phyloP scores from a whole-genome alignment of 2,329 filamentous ascomycete genomes.

The Trichoderma sp. region DNA sequence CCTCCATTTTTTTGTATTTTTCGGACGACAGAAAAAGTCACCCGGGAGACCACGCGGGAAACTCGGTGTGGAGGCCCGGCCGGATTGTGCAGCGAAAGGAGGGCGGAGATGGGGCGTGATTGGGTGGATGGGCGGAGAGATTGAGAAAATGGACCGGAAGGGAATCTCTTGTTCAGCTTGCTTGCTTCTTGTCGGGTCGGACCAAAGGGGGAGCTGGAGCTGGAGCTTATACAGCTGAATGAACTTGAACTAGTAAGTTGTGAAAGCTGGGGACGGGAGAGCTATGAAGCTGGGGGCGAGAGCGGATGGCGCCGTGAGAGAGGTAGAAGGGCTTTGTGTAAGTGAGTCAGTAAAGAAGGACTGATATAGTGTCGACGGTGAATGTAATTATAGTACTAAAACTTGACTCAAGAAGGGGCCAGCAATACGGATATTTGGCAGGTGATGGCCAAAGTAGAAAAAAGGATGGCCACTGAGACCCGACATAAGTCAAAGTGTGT shows the following conservation, averaged over 20 bases:
- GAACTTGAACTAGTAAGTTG: background rate
- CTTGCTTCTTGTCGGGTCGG: background rate
- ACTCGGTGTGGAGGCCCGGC: slow-evolving; percentile 11
- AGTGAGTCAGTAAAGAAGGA: background rate
- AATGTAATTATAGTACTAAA: background rate
- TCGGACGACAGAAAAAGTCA: background rate
- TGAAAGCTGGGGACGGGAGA: background rate
- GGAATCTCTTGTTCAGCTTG: background rate
- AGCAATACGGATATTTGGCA: background rate
- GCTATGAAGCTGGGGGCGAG: background rate
- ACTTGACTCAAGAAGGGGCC: background rate
- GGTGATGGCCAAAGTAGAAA: background rate
- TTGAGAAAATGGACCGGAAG: slow-evolving; percentile 18
- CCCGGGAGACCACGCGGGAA: slow-evolving; percentile 17
- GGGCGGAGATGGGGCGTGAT: background rate
- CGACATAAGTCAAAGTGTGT: background rate
- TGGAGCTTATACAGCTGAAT: background rate
- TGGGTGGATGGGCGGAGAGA: background rate
- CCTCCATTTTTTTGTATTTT: background rate
- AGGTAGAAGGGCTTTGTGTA: background rate
- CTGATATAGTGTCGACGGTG: background rate
- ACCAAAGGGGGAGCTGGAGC: background rate
- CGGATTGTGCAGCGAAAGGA: background rate
- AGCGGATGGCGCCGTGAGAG: background rate
- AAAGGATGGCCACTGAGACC: background rate